These are phyloP conservation scores for Talaromyces sp. DNA, from an alignment of 2,329 filamentous ascomycete species.

Conservation along the genomic window DNA sequence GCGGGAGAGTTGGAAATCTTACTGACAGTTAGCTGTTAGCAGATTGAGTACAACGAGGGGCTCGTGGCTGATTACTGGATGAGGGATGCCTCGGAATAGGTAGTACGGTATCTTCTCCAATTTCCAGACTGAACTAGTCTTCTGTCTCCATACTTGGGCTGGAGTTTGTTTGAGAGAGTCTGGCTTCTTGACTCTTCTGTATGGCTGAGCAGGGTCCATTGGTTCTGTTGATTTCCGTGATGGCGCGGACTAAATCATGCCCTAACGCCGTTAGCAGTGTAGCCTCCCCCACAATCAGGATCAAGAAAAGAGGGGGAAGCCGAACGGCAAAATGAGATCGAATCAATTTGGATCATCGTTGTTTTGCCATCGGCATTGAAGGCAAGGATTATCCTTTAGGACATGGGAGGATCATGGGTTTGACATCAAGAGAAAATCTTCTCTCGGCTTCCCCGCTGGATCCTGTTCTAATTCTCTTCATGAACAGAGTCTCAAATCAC, in stretches of 20 bases:
- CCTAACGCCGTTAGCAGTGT: not conserved
- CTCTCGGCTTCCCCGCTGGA: not conserved
- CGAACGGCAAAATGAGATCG: not conserved
- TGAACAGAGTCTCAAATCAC: not conserved
- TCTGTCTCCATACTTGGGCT: not conserved
- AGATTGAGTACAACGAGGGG: not conserved
- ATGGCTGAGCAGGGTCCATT: not conserved
- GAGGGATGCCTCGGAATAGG: not conserved
- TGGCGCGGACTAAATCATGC: not conserved
- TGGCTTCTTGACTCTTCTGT: not conserved
- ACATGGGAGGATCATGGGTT: not conserved
- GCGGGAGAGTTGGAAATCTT: not conserved
- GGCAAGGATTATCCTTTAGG: not conserved
- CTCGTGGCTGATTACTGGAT: not conserved
- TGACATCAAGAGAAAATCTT: not conserved
- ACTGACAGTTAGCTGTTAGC: not conserved
- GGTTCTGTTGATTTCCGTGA: not conserved
- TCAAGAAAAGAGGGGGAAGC: not conserved
- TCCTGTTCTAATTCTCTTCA: not conserved
- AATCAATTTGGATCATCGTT: not conserved
- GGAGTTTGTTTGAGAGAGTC: not conserved
- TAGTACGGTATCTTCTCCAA: not conserved
- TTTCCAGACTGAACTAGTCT: not conserved
- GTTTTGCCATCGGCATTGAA: not conserved
- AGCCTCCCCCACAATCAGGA: slow-evolving; percentile 2